These are phyloP conservation scores for Nannochloropsis granulata DNA, from an alignment of 108 stramenopile species.

Conservation along the genomic window DNA sequence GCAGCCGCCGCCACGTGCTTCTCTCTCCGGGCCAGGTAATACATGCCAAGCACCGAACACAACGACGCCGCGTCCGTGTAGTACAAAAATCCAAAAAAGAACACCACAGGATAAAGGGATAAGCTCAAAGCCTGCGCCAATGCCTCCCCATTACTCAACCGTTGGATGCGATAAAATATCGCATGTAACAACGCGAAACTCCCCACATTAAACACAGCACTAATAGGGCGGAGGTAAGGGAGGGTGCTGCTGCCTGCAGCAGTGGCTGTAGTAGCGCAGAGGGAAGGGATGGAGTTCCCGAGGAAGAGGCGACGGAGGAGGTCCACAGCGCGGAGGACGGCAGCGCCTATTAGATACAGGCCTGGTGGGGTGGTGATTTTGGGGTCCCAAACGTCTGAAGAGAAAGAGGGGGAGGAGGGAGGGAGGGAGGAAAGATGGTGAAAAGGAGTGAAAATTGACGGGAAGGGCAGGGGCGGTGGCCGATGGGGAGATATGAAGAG, in stretches of 20 bases:
- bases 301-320: background rate
- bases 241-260: background rate
- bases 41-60: constrained; percentile 13
- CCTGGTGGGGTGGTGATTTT: constrained; percentile 27
- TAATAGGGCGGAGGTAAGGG: constrained; percentile 4
- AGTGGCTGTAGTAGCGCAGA: too few species aligned
- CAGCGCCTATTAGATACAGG: constrained; percentile 6
- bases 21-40: constrained; percentile 1
- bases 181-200: background rate
- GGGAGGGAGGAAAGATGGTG: too few species aligned
- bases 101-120: constrained; percentile 12
- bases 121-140: constrained; percentile 5
- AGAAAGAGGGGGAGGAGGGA: background rate
- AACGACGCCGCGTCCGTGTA: constrained; percentile 22
- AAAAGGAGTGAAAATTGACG: background rate
- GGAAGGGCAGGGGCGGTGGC: background rate
- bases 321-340: background rate
- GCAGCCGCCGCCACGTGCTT: background rate
- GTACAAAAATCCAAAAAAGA: constrained; percentile 16
- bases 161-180: background rate
- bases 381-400: constrained; percentile 9
- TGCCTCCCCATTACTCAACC: background rate
- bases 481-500: background rate
- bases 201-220: constrained; percentile 6
- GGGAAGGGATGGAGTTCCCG: background rate